Percentiles rank a stretch among this genome's conserved stretches.
Evolutionary conservation across 805 yeast genomes (phyloP).

Genomic region (Blastobotrys terrestris): DNA sequence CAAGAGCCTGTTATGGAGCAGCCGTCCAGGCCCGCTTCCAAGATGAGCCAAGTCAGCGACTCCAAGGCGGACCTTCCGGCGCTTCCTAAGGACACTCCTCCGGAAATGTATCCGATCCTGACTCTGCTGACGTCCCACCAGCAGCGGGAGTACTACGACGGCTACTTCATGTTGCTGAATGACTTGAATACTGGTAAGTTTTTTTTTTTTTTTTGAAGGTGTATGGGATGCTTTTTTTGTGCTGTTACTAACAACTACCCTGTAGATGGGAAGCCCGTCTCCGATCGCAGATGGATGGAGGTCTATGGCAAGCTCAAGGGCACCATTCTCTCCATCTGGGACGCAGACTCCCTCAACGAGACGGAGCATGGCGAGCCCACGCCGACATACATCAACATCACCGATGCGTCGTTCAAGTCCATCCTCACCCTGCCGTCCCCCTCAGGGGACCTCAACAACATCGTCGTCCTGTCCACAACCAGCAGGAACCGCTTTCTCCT

Average conservation of each 20-base stretch:
- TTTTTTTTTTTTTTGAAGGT: background rate
- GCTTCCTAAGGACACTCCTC: conserved; percentile 39
- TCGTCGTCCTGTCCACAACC: conserved; percentile 87
- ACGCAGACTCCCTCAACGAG: conserved; percentile 46
- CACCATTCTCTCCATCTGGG: conserved; percentile 89
- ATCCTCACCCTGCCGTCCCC: conserved; percentile 56
- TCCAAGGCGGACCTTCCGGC: conserved; percentile 3
- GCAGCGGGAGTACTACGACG: conserved; percentile 55
- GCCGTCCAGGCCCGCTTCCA: background rate
- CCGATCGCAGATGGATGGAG: conserved; percentile 81
- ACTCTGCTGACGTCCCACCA: conserved; percentile 67
- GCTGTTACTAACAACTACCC: background rate
- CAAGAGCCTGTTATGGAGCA: background rate
- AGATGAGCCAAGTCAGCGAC: background rate
- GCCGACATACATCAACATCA: conserved; percentile 83
- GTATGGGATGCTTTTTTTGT: background rate
- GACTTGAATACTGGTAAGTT: conserved; percentile 26
- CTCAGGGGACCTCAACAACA: conserved; percentile 64
- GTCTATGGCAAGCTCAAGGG: conserved; percentile 90
- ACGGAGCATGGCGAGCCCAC: conserved; percentile 51
- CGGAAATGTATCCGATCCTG: conserved; percentile 65
- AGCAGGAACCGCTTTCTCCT: conserved; percentile 79
- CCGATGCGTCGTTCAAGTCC: conserved; percentile 82
- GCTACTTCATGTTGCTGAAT: conserved; percentile 40
- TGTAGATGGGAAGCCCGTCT: conserved; percentile 69